Base-by-base conservation (phyloP, 495 filamentous ascomycete genomes). In the Saxophila tyrrhenica region DNA sequence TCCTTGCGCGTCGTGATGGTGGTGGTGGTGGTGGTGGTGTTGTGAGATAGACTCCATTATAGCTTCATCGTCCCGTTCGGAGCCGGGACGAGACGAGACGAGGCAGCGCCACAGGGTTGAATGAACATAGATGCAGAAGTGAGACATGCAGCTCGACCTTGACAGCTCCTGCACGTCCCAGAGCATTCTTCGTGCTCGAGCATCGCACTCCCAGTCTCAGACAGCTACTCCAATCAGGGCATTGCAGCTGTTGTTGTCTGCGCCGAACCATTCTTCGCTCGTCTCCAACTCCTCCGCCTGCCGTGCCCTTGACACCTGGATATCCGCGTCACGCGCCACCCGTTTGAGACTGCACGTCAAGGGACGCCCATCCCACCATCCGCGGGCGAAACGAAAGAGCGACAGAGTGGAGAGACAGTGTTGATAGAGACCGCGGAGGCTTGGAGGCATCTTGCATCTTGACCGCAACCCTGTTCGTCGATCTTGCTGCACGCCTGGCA, bases 291-390 rank as follows among this genome's bases (percentile, higher is more conserved):
- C 8, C 41, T n/a, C 41, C 20, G 23, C 38, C 39, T 25, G 38
- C 25, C 49, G 49, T 17, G 49, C 19, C 2, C 21, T 23, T 24
- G 45, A 22, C 45, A 23, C 8, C 21, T 5, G 24, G 7, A 7
- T 8, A 44, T 8, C 20, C 11, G 45, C 45, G 59, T 67, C 65
- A 67, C 64, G 65, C 62, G 64, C 64, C 62, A 52, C 57, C 56
- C 59, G 67, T 68, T 75, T 62, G 69, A 65, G 65, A 63, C 68
- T 67, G 62, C 69, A 74, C n/a, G 72, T 70, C 74, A 78, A 76
- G 77, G 75, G 75, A 70, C 73, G 69, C 71, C 70, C 70, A 63
- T 66, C 65, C 66, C 66, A 65, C 63, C 69, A 71, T 74, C 41
- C 41, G 7, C 19, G 16, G 5, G 41, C 41, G 41, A 44, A 17